Conservation (phyloP, 805 yeast genomes). For the Metschnikowia rubicola region DNA sequence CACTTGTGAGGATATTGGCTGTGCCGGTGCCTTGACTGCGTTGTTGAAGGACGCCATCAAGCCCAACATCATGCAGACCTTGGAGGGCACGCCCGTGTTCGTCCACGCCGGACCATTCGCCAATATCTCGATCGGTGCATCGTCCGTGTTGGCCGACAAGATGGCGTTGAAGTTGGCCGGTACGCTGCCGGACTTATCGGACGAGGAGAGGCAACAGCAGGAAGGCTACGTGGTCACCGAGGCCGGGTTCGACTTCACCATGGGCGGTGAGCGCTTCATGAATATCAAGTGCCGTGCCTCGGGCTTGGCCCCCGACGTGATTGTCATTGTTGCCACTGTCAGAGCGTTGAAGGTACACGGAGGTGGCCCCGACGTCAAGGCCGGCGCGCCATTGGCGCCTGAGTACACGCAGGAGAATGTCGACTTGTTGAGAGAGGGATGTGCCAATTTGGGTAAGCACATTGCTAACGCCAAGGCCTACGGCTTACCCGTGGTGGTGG, state of each 20-base stretch:
- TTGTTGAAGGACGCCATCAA: conserved; percentile 77
- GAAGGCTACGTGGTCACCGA: conserved; percentile 81
- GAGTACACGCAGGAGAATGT: conserved; percentile 71
- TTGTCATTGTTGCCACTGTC: conserved; percentile 79
- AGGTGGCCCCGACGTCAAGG: conserved; percentile 85
- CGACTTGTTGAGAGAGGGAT: conserved; percentile 65
- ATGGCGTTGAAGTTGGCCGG: conserved; percentile 80
- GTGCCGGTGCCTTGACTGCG: conserved; percentile 85
- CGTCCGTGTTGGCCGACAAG: conserved; percentile 77
- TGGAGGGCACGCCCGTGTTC: conserved; percentile 84
- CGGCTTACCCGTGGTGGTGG: conserved; percentile 79
- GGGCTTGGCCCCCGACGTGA: conserved; percentile 74
- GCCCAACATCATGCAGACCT: conserved; percentile 83
- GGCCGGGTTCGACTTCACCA: conserved; percentile 87
- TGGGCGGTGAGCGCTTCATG: conserved; percentile 88
- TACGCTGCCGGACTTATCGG: conserved; percentile 45
- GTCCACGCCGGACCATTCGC: conserved; percentile 91
- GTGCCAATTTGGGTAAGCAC: conserved; percentile 74
- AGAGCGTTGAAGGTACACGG: conserved; percentile 85
- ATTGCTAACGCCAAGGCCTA: conserved; percentile 67
- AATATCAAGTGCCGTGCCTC: conserved; percentile 80
- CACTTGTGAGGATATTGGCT: conserved; percentile 80
- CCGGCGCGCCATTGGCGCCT: conserved; percentile 74
- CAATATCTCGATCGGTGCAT: conserved; percentile 82
- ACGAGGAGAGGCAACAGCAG: conserved; percentile 43